Evolutionary conservation across 1,284 basidiomycete species (phyloP).

Genomic region (Sparassis latifolia): DNA sequence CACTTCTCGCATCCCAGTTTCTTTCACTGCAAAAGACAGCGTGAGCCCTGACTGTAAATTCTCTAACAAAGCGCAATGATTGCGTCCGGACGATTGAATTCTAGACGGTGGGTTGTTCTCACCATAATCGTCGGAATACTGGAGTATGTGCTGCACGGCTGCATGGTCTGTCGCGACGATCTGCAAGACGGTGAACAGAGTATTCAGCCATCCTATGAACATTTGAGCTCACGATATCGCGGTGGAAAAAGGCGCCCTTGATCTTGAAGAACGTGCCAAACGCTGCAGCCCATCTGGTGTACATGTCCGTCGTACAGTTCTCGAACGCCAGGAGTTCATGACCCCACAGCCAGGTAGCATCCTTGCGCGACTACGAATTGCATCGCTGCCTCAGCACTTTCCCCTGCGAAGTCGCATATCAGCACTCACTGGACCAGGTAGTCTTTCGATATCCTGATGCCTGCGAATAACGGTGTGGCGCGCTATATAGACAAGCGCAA

Average conservation of each 20-base stretch:
- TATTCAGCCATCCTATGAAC: not conserved
- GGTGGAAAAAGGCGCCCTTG: slow-evolving; percentile 33
- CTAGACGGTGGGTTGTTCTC: not conserved
- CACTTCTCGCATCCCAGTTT: slow-evolving; percentile 19
- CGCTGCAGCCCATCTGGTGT: slow-evolving; percentile 28
- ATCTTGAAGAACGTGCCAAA: slow-evolving; percentile 32
- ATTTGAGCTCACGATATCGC: slow-evolving; percentile 27
- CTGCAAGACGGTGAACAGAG: slow-evolving; percentile 11
- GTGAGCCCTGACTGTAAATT: not conserved
- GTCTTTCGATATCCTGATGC: slow-evolving; percentile 12
- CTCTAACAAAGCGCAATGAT: not conserved
- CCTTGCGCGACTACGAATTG: slow-evolving; percentile 12
- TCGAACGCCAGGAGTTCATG: slow-evolving; percentile 32
- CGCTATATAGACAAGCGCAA: slow-evolving; percentile 13
- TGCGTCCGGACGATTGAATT: too few relatives aligned
- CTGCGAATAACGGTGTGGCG: slow-evolving; percentile 10
- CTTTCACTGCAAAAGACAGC: slow-evolving; percentile 16
- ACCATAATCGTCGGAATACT: slow-evolving; percentile 28
- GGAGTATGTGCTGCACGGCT: slow-evolving; percentile 32
- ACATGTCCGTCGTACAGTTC: slow-evolving; percentile 28
- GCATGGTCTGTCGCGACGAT: slow-evolving; percentile 30
- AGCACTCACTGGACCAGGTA: slow-evolving; percentile 16
- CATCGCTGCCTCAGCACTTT: too few relatives aligned
- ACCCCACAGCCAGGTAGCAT: slow-evolving; percentile 29
- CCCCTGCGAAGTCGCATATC: not conserved